phyloP scores from a whole-genome alignment of 2,329 filamentous ascomycete genomes.

The Colletotrichum sp. region DNA sequence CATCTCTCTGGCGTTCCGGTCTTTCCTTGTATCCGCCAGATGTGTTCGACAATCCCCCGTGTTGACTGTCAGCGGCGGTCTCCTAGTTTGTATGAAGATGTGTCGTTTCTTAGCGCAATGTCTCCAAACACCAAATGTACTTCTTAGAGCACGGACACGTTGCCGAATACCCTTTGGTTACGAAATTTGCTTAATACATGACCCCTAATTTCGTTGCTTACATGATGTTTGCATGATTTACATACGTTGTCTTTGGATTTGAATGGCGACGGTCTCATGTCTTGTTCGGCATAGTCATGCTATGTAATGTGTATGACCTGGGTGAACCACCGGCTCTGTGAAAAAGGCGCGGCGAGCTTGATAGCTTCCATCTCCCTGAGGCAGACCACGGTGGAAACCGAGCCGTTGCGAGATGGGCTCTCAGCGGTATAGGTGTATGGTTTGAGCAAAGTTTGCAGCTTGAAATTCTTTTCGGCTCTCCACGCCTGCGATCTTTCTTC shows the following conservation, averaged over 20 bases:
- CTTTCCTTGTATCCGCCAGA: background rate
- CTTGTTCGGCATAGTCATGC: background rate
- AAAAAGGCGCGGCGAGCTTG: background rate
- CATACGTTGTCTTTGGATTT: background rate
- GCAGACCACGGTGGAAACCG: background rate
- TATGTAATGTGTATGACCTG: background rate
- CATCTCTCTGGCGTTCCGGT: slow-evolving; percentile 13
- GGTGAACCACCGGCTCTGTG: background rate
- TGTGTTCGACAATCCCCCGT: background rate
- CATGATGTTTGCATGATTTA: background rate
- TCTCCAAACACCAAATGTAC: slow-evolving; percentile 2
- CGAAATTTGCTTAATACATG: slow-evolving; percentile 18
- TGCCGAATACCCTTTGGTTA: slow-evolving; percentile 21
- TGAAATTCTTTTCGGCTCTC: too few relatives aligned
- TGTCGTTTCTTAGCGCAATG: slow-evolving; percentile 9
- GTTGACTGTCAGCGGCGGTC: slow-evolving; percentile 3
- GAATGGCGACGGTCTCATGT: background rate
- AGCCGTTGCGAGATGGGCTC: background rate
- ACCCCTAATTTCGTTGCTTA: background rate
- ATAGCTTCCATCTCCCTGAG: background rate
- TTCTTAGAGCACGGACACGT: slow-evolving; percentile 13
- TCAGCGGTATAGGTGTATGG: background rate
- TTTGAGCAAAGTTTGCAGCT: background rate
- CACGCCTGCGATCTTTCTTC: too few relatives aligned
- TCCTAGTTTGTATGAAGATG: background rate